Percentiles rank a stretch among this genome's conserved stretches.
phyloP scores from a whole-genome alignment of 2,329 filamentous ascomycete genomes.

The Mollisia scopiformis region DNA sequence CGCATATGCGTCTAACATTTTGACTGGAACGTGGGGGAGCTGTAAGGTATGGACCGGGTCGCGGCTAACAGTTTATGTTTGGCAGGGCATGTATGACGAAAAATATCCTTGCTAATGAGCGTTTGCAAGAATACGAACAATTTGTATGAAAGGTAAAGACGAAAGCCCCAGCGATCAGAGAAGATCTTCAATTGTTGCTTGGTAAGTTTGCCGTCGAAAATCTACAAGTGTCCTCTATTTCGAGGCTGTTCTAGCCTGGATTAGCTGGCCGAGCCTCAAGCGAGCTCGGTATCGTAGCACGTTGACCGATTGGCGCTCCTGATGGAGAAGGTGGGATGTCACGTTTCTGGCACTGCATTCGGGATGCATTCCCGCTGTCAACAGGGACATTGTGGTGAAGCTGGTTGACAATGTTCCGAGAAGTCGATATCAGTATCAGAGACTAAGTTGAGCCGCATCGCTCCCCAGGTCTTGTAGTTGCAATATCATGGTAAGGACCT shows the following conservation, averaged over 20 bases:
- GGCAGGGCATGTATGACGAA: slow-evolving; percentile 20
- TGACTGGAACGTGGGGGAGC: slow-evolving; percentile 2
- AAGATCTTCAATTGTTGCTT: slow-evolving; percentile 11
- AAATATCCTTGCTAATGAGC: slow-evolving; percentile 11
- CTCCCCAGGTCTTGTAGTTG: background rate
- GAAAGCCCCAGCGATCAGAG: slow-evolving; percentile 8
- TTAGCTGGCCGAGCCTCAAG: slow-evolving; percentile 4
- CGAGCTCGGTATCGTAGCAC: background rate
- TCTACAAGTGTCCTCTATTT: slow-evolving; percentile 22
- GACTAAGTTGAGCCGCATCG: background rate
- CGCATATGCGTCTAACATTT: slow-evolving; percentile 67
- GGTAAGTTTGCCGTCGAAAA: slow-evolving; percentile 10
- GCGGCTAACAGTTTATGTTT: slow-evolving; percentile 20
- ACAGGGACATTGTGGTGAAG: background rate
- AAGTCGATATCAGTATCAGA: background rate
- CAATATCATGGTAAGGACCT: background rate
- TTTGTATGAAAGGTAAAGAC: slow-evolving; percentile 1
- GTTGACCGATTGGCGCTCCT: background rate
- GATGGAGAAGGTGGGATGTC: background rate
- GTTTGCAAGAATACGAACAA: slow-evolving; percentile 10
- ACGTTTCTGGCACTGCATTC: background rate
- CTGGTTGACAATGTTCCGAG: background rate
- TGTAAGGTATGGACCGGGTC: slow-evolving; percentile 16
- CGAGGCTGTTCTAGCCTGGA: slow-evolving; percentile 7
- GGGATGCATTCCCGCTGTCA: background rate